A percentile compares a stretch with the other conserved stretches of the same genome.
Conservation (phyloP, 257 asterid species). For the Cinchona pubescens region DNA sequence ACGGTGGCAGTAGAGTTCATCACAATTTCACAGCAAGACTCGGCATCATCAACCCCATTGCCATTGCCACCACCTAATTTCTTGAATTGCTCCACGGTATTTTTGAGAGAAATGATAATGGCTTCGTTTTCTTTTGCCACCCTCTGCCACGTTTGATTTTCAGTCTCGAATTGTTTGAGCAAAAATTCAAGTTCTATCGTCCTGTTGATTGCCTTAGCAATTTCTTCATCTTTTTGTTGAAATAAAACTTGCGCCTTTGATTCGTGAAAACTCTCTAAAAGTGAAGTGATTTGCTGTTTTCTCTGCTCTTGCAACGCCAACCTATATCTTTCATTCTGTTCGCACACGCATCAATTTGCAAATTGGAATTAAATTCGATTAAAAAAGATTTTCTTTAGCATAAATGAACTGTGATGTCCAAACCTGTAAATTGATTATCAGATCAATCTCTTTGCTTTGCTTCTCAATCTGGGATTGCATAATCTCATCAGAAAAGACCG, state of each 20-base stretch:
- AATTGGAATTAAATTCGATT: not conserved
- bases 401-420: not conserved
- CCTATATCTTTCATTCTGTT: constrained; percentile 67
- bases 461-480: constrained; percentile 34
- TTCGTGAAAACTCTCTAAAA: constrained; percentile 52
- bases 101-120: constrained; percentile 42
- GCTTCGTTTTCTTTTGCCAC: constrained; percentile 52
- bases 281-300: constrained; percentile 29
- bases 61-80: too few relatives aligned
- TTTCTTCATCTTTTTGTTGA: constrained; percentile 58
- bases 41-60: constrained; percentile 54
- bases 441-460: constrained; percentile 55
- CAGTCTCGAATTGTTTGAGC: constrained; percentile 40
- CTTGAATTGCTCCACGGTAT: constrained; percentile 48
- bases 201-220: constrained; percentile 35
- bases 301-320: constrained; percentile 51
- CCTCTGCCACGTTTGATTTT: constrained; percentile 59
- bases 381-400: too few relatives aligned
- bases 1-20: too few relatives aligned
- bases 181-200: constrained; percentile 46
- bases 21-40: constrained; percentile 45
- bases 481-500: constrained; percentile 27
- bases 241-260: constrained; percentile 36
- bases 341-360: not conserved
- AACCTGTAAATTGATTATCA: constrained; percentile 56